These are phyloP conservation scores for Rhizophora apiculata DNA, from an alignment of 345 rosid genomes.

Conservation along the genomic window DNA sequence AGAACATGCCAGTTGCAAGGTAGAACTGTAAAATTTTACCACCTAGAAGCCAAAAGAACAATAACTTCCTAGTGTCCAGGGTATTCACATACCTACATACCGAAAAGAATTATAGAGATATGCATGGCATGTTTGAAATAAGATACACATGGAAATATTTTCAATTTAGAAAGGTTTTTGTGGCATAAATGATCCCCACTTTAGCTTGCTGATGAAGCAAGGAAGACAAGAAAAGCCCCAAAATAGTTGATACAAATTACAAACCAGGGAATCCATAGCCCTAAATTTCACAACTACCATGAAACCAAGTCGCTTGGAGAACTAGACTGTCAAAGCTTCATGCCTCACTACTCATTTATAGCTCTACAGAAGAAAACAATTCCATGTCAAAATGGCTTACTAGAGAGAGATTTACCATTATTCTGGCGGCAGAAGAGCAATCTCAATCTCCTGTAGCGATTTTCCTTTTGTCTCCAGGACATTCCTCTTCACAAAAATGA, in stretches of 20 bases:
- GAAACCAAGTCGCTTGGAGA: not conserved
- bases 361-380: not conserved
- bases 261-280: not conserved
- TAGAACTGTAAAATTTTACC: not conserved
- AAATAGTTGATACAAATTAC: not conserved
- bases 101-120: too few species aligned
- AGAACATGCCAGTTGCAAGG: not conserved
- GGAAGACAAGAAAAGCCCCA: not conserved
- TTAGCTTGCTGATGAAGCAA: not conserved
- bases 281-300: not conserved
- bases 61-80: not conserved
- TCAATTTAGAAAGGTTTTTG: not conserved
- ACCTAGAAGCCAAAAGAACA: not conserved
- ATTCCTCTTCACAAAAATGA: constrained; percentile 63
- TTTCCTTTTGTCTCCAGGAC: constrained; percentile 91
- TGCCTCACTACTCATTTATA: not conserved
- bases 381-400: not conserved
- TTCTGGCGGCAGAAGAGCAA: constrained; percentile 58
- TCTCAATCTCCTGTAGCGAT: constrained; percentile 88
- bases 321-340: not conserved
- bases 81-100: too few species aligned
- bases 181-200: not conserved
- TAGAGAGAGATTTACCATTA: constrained; percentile 24
- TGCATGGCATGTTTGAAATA: too few species aligned
- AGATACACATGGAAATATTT: too few species aligned